Base-by-base conservation (phyloP, 352 stramenopile species). In the Phytophthora capsici region DNA sequence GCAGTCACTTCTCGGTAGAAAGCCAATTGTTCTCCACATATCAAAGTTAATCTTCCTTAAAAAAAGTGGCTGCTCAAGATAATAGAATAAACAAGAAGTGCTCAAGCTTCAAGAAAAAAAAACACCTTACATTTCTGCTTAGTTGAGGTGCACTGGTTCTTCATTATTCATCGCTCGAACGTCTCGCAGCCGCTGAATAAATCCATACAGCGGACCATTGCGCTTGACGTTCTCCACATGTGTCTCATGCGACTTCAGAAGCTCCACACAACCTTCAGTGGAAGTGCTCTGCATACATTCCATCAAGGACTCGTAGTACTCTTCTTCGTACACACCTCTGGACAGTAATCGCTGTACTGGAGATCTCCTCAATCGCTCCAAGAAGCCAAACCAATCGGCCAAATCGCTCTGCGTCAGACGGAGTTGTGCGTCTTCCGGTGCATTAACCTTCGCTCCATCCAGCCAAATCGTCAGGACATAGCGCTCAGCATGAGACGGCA, bases 391-490 rank as follows among this genome's bases (percentile, higher is more conserved):
- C 75, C 83, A 86, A 52, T 88, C 78, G 3, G 66, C 75, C 19
- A 94, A 66, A 46, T 94, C 80, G 17, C 68, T 77, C 32, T 78
- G 77, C n/a, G 79, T 78, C 53, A 89, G 66, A 17, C 82, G 84
- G 6, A 96, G 63, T 56, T 91, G 75, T 34, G 83, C 77, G 52
- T 87, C 77, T 55, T 78, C 71, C n/a, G 67, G 73, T 57, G 54
- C 58, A 53, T 90, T 92, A 17, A 92, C 75, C 1, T 67, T 56
- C 2, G 25, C 57, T 20, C 75, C 78, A 46, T 90, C 84, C 45
- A 91, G 53, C 80, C 83, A 90, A 49, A 90, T 78, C 22, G 83
- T 91, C 13, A 90, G 72, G 38, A 83, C 88, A 65, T 88, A 86
- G 4, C 82, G 79, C 57, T 85, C 73, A 2, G 70, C 66, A 1